phyloP scores from a whole-genome alignment of 768 basidiomycete species.

The Suillus decipiens region DNA sequence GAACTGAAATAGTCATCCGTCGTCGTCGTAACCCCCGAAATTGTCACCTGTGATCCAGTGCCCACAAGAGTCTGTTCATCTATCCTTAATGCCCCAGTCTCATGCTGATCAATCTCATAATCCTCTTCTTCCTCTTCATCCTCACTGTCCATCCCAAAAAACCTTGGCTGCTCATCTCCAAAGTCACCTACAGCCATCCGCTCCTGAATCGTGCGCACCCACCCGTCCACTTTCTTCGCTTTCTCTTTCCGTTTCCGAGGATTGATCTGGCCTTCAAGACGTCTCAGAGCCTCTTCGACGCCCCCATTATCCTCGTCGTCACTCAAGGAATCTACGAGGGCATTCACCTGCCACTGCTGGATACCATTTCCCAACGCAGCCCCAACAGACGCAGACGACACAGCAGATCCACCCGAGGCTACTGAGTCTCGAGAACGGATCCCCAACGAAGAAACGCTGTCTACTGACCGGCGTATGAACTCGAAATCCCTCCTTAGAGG shows the following conservation, averaged over 20 bases:
- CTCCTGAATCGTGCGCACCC: constrained; percentile 74
- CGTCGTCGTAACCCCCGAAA: constrained; percentile 18
- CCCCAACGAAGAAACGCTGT: constrained; percentile 79
- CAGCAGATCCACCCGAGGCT: constrained; percentile 43
- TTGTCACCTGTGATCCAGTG: constrained; percentile 23
- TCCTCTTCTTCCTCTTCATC: constrained; percentile 38
- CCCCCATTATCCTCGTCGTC: constrained; percentile 73
- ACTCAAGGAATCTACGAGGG: constrained; percentile 70
- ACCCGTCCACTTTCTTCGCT: constrained; percentile 76
- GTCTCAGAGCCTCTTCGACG: constrained; percentile 76
- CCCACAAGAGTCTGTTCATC: constrained; percentile 16
- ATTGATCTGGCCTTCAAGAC: constrained; percentile 87
- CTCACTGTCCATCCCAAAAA: constrained; percentile 50
- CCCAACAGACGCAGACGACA: constrained; percentile 38
- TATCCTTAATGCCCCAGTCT: constrained; percentile 25
- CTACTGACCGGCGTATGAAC: constrained; percentile 69
- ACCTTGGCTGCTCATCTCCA: constrained; percentile 59
- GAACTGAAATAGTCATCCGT: constrained; percentile 28
- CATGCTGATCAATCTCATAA: constrained; percentile 33
- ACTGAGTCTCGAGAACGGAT: constrained; percentile 64
- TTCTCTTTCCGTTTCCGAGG: constrained; percentile 68
- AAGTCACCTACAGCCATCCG: constrained; percentile 67
- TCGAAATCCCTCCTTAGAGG: constrained; percentile 81
- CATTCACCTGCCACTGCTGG: constrained; percentile 84
- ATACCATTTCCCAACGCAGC: constrained; percentile 47